Conservation (phyloP, 2,329 filamentous ascomycete genomes). For the Zymoseptoria ardabiliae region DNA sequence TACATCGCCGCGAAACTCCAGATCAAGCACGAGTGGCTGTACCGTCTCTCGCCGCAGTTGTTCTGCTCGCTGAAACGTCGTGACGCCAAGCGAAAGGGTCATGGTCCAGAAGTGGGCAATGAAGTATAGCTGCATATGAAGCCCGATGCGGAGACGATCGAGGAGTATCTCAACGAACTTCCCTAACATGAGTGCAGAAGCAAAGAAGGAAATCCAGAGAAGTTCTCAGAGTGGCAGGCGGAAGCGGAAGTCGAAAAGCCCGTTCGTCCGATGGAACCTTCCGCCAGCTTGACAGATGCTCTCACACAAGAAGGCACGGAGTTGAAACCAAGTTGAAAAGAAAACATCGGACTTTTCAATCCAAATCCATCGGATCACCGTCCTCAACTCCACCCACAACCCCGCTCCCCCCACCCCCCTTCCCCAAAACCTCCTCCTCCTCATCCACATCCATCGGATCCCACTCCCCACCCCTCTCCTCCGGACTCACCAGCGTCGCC, state of each 20-base stretch:
- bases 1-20: constrained; percentile 52
- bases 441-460: constrained; percentile 23
- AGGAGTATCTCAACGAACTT: constrained; percentile 11
- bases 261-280: background rate
- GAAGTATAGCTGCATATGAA: constrained; percentile 51
- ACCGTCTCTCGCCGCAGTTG: constrained; percentile 41
- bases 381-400: background rate
- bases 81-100: constrained; percentile 32
- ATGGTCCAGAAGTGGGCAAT: constrained; percentile 31
- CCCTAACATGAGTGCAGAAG: background rate
- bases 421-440: constrained; percentile 6
- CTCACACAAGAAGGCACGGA: background rate
- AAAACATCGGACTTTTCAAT: constrained; percentile 12
- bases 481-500: constrained; percentile 23
- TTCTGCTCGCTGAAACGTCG: constrained; percentile 34
- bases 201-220: background rate
- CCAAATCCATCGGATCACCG: constrained; percentile 25
- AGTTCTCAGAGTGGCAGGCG: background rate
- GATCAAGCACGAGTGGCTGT: constrained; percentile 52
- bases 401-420: background rate
- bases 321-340: background rate
- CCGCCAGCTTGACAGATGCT: background rate
- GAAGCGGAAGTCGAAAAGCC: background rate
- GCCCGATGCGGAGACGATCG: constrained; percentile 23
- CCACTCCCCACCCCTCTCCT: constrained; percentile 8